Conservation (phyloP, 208 protist genomes). For the Lotmaria passim region DNA sequence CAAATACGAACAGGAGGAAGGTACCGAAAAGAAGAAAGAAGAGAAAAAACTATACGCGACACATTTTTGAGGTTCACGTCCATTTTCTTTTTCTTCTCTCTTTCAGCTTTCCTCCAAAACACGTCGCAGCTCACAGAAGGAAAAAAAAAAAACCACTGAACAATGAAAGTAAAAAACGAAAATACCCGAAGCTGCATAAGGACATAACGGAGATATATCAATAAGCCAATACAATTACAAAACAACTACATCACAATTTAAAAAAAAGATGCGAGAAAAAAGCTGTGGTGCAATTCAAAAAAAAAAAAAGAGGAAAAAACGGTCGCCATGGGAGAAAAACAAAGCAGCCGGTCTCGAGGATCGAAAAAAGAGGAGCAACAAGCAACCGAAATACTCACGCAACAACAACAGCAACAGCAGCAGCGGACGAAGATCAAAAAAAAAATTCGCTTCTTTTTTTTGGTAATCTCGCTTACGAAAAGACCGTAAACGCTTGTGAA, state of each 20-base stretch:
- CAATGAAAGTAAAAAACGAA: slow-evolving; percentile 7
- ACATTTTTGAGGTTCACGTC: too few relatives aligned
- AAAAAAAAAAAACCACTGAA: slow-evolving; percentile 15
- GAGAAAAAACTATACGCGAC: slow-evolving; percentile 3
- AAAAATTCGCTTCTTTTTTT: too few relatives aligned
- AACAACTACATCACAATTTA: too few relatives aligned
- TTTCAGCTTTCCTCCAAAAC: too few relatives aligned
- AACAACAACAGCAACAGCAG: too few relatives aligned
- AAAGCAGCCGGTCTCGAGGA: not conserved
- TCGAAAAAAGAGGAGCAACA: not conserved
- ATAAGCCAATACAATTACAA: not conserved
- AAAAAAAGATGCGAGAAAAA: too few relatives aligned
- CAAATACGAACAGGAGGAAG: not conserved
- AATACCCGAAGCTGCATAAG: not conserved
- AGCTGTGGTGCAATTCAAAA: not conserved
- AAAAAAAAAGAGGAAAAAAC: slow-evolving; percentile 1
- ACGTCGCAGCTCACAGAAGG: too few relatives aligned
- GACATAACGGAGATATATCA: not conserved
- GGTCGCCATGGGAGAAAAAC: not conserved
- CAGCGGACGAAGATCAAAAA: too few relatives aligned
- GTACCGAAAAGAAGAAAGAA: slow-evolving; percentile 18
- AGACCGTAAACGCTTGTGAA: too few relatives aligned
- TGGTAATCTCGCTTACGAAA: too few relatives aligned
- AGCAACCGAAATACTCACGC: too few relatives aligned
- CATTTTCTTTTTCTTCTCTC: too few relatives aligned